These are phyloP conservation scores for Aspergillus eucalypticola DNA, from an alignment of 2,329 filamentous ascomycete genomes.

Conservation along the genomic window DNA sequence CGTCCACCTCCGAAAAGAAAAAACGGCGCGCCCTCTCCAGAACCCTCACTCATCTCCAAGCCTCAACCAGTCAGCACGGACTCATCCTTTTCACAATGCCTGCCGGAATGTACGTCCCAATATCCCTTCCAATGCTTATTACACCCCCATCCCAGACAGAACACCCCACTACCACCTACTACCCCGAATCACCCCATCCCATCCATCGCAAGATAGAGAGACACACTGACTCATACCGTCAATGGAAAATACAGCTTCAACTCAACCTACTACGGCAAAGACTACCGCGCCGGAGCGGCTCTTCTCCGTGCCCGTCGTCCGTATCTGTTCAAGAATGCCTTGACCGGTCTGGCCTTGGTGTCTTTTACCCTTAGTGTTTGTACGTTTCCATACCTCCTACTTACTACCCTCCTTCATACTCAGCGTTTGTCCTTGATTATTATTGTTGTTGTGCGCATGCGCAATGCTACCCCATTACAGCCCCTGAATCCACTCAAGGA, in stretches of 20 bases:
- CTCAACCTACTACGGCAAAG: slow-evolving; percentile 88
- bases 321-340: slow-evolving; percentile 84
- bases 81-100: slow-evolving; percentile 11
- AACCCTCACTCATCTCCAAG: neutral
- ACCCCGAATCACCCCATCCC: neutral
- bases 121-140: too few species aligned
- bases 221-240: slow-evolving; percentile 2
- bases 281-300: slow-evolving; percentile 81
- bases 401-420: too few species aligned
- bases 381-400: slow-evolving; percentile 50
- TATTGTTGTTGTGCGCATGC: too few species aligned
- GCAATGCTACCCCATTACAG: too few species aligned
- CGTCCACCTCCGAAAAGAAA: too few species aligned
- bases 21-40: neutral
- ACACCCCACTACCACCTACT: neutral
- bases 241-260: slow-evolving; percentile 52
- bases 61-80: neutral
- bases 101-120: slow-evolving; percentile 18
- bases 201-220: neutral
- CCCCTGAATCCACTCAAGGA: too few species aligned
- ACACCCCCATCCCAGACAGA: neutral
- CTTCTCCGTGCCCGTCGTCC: slow-evolving; percentile 89
- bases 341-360: slow-evolving; percentile 75
- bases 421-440: too few species aligned
- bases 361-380: slow-evolving; percentile 81